These are phyloP conservation scores for Citrullus colocynthis DNA, from an alignment of 306 rosid genomes.

Conservation along the genomic window DNA sequence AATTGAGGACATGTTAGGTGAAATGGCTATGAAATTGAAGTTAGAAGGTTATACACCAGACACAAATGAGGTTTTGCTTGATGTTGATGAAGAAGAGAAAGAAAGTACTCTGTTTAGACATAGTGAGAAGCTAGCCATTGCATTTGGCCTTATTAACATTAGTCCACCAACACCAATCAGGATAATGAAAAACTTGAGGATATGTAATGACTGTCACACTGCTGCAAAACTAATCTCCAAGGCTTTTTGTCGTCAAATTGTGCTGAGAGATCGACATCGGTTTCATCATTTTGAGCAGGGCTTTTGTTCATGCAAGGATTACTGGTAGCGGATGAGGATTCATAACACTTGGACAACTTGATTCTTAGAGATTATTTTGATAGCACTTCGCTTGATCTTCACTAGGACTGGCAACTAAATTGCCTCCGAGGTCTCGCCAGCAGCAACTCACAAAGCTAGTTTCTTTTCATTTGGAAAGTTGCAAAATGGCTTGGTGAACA, in stretches of 20 bases:
- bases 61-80: constrained; percentile 77
- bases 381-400: not conserved
- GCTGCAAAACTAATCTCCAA: constrained; percentile 71
- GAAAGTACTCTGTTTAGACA: constrained; percentile 81
- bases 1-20: constrained; percentile 52
- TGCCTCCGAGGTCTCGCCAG: not conserved
- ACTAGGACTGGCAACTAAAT: not conserved
- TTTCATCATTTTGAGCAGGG: constrained; percentile 3
- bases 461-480: not conserved
- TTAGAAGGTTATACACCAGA: constrained; percentile 84
- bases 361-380: not conserved
- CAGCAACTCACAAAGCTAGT: not conserved
- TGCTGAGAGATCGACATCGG: constrained; percentile 85
- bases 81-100: constrained; percentile 69
- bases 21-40: constrained; percentile 51
- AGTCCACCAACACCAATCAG: constrained; percentile 69
- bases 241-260: constrained; percentile 56
- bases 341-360: not conserved
- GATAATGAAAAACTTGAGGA: constrained; percentile 84
- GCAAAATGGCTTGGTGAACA: not conserved
- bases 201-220: constrained; percentile 79
- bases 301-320: no score
- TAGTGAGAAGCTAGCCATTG: constrained; percentile 90
- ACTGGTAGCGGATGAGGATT: no score
- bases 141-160: constrained; percentile 77